Base-by-base conservation (phyloP, 495 filamentous ascomycete genomes). In the Collariella sp. region DNA sequence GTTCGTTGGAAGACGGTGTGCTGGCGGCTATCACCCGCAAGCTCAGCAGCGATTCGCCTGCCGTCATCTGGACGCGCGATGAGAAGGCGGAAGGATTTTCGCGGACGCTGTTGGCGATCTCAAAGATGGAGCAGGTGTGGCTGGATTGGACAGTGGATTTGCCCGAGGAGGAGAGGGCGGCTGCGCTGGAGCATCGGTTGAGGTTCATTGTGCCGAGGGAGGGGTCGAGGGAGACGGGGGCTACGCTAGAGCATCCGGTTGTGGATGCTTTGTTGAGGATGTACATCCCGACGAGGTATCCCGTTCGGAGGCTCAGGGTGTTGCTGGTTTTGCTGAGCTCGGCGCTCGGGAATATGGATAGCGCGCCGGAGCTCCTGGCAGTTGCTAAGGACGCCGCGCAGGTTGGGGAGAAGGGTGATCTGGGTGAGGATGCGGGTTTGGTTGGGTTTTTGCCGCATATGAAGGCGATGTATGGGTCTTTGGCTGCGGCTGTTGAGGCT, bases 361-460 rank as follows among this genome's bases (percentile, higher is more conserved):
- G 52, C 35, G 54, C 69, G 13, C 48, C 56, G 2, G 62, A 71
- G 24, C 55, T 76, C 18, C 60, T 62, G 22, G 33, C 60, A 1
- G 62, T 74, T n/a, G 54, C 64, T 31, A 75, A 78, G 58, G 74
- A 66, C 12, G 64, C 64, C 11, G 46, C 71, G 0, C 59, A 56
- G 36, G 35, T 73, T 12, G 57, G 68, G 5, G 52, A 59, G 12
- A 61, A 62, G 11, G 57, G 52, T 4, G 61, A 68, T 9, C 51
- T 79, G 9, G 73, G 70, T 11, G 62, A 77, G 16, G 88, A 95
- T 61, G 48, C 63, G 20, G 76, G 75, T 12, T 61, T 91, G 12
- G 58, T 63, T 5, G 50, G 61, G 5, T 87, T 80, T 52, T 49
- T 76, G 7, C 69, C 70, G 11, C 81, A 91, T 58, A 65, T 91